These are phyloP conservation scores for Pilobolus umbonatus DNA, from an alignment of 192 early-diverging fungal genomes.

Conservation along the genomic window DNA sequence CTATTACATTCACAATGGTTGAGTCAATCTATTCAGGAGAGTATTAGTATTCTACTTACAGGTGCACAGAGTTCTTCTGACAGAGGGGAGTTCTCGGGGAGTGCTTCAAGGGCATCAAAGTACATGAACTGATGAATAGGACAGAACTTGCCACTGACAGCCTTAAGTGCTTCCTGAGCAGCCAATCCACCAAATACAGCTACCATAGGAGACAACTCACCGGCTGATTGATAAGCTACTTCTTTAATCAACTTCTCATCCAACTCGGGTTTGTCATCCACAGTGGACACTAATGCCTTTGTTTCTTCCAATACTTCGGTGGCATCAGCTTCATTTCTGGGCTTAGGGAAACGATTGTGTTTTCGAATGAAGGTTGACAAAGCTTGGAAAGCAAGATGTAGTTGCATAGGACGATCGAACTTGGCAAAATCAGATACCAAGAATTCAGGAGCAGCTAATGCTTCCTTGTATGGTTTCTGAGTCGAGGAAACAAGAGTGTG, in stretches of 20 bases:
- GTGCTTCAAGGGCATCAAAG: conserved; percentile 95
- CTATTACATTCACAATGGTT: conserved; percentile 14
- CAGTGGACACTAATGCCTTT: conserved; percentile 66
- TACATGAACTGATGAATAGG: conserved; percentile 92
- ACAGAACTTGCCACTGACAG: conserved; percentile 88
- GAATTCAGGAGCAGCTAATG: conserved; percentile 77
- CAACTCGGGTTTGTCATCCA: conserved; percentile 70
- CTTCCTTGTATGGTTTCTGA: conserved; percentile 66
- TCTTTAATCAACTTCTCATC: conserved; percentile 84
- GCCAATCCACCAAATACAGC: conserved; percentile 96
- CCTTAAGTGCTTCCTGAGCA: conserved; percentile 98
- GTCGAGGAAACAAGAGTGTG: background rate
- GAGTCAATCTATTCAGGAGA: conserved; percentile 1
- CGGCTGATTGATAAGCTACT: conserved; percentile 82
- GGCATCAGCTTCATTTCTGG: conserved; percentile 84
- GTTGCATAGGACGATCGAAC: conserved; percentile 92
- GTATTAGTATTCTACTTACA: conserved; percentile 24
- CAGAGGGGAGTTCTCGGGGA: conserved; percentile 64
- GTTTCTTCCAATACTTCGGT: conserved; percentile 67
- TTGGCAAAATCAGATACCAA: conserved; percentile 94
- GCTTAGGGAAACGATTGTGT: conserved; percentile 71
- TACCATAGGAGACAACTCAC: conserved; percentile 91
- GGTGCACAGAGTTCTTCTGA: conserved; percentile 76
- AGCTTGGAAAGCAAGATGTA: conserved; percentile 93
- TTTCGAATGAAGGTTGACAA: conserved; percentile 75